These are phyloP conservation scores for Rhododendron kiyosumense DNA, from an alignment of 148 eudicot genomes.

Conservation along the genomic window DNA sequence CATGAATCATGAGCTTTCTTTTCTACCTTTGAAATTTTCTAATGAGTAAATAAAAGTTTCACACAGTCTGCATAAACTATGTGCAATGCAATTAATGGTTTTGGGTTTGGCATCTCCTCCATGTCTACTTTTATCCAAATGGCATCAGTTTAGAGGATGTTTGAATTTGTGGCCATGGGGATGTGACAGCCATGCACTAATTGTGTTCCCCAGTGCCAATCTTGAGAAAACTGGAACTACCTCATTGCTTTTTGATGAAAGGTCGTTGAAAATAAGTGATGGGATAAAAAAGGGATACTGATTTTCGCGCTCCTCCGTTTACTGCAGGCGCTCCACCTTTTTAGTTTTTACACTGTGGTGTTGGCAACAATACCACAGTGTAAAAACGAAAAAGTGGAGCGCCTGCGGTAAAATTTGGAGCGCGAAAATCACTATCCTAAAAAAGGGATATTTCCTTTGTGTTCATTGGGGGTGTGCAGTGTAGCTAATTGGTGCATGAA, in stretches of 20 bases:
- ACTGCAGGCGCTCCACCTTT: too few species aligned
- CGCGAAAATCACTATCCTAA: too few species aligned
- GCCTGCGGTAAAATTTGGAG: too few species aligned
- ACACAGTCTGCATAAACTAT: not conserved
- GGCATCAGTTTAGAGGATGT: not conserved
- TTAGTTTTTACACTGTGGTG: too few species aligned
- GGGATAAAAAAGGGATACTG: too few species aligned
- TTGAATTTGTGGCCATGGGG: slow-evolving; percentile 1
- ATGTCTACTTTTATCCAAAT: not conserved
- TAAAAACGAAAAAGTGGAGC: too few species aligned
- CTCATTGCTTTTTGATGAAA: too few species aligned
- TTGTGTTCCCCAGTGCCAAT: too few species aligned
- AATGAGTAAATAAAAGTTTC: not conserved
- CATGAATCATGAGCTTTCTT: not conserved
- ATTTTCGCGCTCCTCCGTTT: too few species aligned
- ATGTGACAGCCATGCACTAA: not conserved
- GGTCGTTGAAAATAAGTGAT: too few species aligned
- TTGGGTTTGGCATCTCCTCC: slow-evolving; percentile 12
- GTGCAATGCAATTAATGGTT: not conserved
- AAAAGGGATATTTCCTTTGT: not conserved
- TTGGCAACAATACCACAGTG: too few species aligned
- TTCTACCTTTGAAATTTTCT: not conserved
- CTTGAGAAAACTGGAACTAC: not conserved
- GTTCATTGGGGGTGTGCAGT: not conserved
- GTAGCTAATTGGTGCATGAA: not conserved